Evolutionary conservation across 2,329 filamentous ascomycete species (phyloP).

Genomic region (Periconia sp.): DNA sequence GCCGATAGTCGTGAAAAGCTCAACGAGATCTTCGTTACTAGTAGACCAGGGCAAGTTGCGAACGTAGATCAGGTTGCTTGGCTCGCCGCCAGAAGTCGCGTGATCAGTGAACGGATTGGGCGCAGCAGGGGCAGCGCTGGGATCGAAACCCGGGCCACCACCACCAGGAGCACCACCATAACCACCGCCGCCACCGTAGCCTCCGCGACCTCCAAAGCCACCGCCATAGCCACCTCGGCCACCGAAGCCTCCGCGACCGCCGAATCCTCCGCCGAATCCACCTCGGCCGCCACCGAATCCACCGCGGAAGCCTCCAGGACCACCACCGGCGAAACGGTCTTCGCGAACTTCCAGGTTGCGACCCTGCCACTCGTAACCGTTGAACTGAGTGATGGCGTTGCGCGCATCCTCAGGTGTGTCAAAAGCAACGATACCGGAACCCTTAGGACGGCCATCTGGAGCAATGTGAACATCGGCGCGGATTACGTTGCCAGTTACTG

Average conservation of each 20-base stretch:
- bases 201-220: slow-evolving; percentile 39
- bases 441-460: slow-evolving; percentile 90
- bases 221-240: slow-evolving; percentile 50
- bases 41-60: slow-evolving; percentile 99
- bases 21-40: slow-evolving; percentile 94
- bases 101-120: slow-evolving; percentile 95
- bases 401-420: slow-evolving; percentile 93
- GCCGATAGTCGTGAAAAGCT: slow-evolving; percentile 96
- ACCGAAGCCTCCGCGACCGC: slow-evolving; percentile 51
- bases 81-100: slow-evolving; percentile 83
- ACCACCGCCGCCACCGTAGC: slow-evolving; percentile 24
- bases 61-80: slow-evolving; percentile 84
- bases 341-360: slow-evolving; percentile 91
- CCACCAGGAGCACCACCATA: slow-evolving; percentile 46
- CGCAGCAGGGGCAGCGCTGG: slow-evolving; percentile 54
- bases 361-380: slow-evolving; percentile 98
- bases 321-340: slow-evolving; percentile 76
- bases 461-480: slow-evolving; percentile 94
- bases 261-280: slow-evolving; percentile 60
- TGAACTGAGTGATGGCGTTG: slow-evolving; percentile 95
- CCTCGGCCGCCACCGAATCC: slow-evolving; percentile 46
- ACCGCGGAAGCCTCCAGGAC: slow-evolving; percentile 43
- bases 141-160: slow-evolving; percentile 45
- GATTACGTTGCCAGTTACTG: slow-evolving; percentile 61
- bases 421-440: slow-evolving; percentile 95